Base-by-base conservation (phyloP, 148 eudicot genomes). In the Bassia scoparia region DNA sequence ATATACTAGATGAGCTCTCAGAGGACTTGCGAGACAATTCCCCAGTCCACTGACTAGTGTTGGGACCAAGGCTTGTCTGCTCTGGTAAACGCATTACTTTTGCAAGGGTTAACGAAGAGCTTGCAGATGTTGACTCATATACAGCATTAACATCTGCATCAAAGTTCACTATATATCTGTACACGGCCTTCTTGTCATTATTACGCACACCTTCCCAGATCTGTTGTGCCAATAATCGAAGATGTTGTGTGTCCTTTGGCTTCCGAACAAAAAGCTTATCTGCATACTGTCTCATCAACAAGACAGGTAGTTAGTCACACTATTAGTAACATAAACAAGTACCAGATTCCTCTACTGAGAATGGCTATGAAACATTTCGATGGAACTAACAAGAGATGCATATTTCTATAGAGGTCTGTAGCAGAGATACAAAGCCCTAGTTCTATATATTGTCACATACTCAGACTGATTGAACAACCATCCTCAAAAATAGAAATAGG, bases 171-270 rank as follows among this genome's bases (percentile, higher is more conserved):
- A 91, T 89, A 61, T 79, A 88, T 21, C 93, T 83, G 46, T 95
- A 95, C 65, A 88, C 90, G 30, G 96, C 81, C 78, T 89, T 91
- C 85, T 91, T 94, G 75, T 94, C 93, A 80, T 91, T 91, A 61
- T 76, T 78, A 63, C 89, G 88, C 60, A 94, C 96, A 76, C 97
- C 97, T 78, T 94, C 97, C 98, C 96, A 91, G n/a, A 94, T 82
- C 72, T 89, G 89, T 79, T 88, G 93, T 29, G 88, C 86, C 78
- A 85, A 81, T 21, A 78, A 67, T 61, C 70, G 76, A 49, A 81
- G 84, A 76, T 84, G 87, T 54, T 84, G 84, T 52, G 71, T 71
- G 71, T 91, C 96, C 78, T 83, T 85, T 16, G 87, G 87, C 77
- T 80, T 87, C 80, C 86, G 88, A 73, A 91, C 91, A 83, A 94